phyloP scores from a whole-genome alignment of 2,329 filamentous ascomycete genomes.

The Pseudogymnoascus sp. region DNA sequence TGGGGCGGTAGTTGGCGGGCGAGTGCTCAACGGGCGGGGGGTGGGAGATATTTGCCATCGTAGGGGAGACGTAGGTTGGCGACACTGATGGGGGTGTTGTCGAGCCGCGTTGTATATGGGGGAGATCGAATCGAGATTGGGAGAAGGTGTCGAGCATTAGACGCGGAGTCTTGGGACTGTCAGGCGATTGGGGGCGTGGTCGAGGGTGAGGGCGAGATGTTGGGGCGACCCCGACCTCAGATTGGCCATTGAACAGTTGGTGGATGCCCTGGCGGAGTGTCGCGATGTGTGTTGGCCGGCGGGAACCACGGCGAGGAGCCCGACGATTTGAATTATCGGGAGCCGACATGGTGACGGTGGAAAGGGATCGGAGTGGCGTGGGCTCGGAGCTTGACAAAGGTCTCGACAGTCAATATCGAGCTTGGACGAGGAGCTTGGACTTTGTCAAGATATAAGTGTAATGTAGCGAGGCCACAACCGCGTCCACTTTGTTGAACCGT shows the following conservation, averaged over 20 bases:
- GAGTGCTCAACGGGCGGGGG: slow-evolving; percentile 8
- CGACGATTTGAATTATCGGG: background rate
- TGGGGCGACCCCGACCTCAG: slow-evolving; percentile 17
- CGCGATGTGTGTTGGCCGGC: background rate
- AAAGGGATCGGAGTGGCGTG: background rate
- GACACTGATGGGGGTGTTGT: slow-evolving; percentile 26
- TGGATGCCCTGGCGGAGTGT: slow-evolving; percentile 17
- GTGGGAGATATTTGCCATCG: background rate
- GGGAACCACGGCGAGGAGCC: background rate
- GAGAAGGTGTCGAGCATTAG: slow-evolving; percentile 35
- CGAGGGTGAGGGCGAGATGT: background rate
- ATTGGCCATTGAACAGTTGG: slow-evolving; percentile 23
- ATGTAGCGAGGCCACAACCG: background rate
- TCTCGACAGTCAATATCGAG: background rate
- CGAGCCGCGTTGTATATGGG: slow-evolving; percentile 35
- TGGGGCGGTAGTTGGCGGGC: slow-evolving; percentile 18
- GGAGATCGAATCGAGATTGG: slow-evolving; percentile 36
- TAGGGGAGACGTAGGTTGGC: background rate
- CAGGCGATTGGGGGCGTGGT: slow-evolving; percentile 22
- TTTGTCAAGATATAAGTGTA: background rate
- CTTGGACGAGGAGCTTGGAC: background rate
- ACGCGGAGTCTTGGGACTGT: slow-evolving; percentile 42
- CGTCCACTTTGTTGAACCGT: background rate
- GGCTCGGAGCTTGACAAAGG: background rate
- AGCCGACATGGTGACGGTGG: background rate